Evolutionary conservation across 371 early-diverging fungal species (phyloP).

Genomic region (Nematocida sp.): DNA sequence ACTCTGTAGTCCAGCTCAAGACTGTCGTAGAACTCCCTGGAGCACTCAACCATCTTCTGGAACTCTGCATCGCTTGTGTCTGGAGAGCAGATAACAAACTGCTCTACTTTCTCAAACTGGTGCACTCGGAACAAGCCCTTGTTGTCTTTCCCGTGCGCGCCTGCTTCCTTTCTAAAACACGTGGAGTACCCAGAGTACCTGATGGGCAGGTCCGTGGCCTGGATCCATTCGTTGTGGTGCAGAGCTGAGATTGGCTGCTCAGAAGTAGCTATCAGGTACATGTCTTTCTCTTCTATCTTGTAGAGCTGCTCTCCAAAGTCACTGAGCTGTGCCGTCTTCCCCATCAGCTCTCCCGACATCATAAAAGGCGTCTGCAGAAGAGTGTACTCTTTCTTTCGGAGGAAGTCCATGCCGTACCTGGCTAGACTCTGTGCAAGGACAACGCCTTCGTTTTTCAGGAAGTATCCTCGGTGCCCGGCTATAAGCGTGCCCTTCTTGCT

Average conservation of each 20-base stretch:
- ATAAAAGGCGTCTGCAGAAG: constrained; percentile 96
- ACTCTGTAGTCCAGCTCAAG: constrained; percentile 81
- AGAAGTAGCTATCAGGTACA: constrained; percentile 95
- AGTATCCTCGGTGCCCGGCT: constrained; percentile 97
- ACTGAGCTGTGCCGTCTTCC: constrained; percentile 89
- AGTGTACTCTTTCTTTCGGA: constrained; percentile 76
- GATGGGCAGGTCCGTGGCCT: constrained; percentile 51
- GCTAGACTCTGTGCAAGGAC: constrained; percentile 87
- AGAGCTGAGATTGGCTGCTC: constrained; percentile 97
- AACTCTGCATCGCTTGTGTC: constrained; percentile 93
- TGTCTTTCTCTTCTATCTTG: constrained; percentile 73
- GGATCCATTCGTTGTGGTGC: constrained; percentile 79
- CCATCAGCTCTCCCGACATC: constrained; percentile 93
- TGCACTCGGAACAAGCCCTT: constrained; percentile 99
- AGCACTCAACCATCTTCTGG: constrained; percentile 82
- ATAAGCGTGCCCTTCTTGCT: constrained; percentile 82
- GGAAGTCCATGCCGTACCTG: constrained; percentile 88
- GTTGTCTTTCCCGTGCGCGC: constrained; percentile 95
- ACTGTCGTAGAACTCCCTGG: constrained; percentile 90
- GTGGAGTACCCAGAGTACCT: constrained; percentile 89
- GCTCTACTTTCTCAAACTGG: constrained; percentile 99
- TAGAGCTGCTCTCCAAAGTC: constrained; percentile 98
- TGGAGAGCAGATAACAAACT: constrained; percentile 89
- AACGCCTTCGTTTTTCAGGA: constrained; percentile 83
- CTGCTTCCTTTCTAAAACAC: constrained; percentile 99